Conservation (phyloP, 2,329 filamentous ascomycete genomes). For the Talaromyces sp. region DNA sequence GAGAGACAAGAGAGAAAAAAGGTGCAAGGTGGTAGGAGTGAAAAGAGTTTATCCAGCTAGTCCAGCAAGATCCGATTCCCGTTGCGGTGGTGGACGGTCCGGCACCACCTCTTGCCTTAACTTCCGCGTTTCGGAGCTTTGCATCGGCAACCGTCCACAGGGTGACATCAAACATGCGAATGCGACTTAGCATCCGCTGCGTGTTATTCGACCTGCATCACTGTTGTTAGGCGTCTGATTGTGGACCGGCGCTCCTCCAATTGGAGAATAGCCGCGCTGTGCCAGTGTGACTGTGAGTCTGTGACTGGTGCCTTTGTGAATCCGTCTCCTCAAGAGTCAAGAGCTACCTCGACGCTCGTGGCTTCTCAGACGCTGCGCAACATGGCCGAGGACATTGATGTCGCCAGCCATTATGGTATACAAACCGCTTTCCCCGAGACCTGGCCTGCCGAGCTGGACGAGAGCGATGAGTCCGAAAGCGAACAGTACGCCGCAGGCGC, state of each 20-base stretch:
- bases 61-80: constrained; percentile 10
- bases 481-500: constrained; percentile 28
- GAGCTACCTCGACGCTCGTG: background rate
- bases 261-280: background rate
- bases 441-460: constrained; percentile 81
- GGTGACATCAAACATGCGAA: constrained; percentile 5
- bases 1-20: constrained; percentile 7
- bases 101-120: constrained; percentile 7
- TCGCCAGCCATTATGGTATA: constrained; percentile 88
- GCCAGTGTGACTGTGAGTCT: background rate
- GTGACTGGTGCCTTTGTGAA: background rate
- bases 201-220: background rate
- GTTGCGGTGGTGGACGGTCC: background rate
- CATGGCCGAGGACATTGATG: constrained; percentile 65
- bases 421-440: constrained; percentile 70
- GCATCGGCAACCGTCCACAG: background rate
- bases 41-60: constrained; percentile 12
- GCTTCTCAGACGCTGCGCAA: constrained; percentile 14
- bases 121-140: constrained; percentile 16
- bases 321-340: background rate
- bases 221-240: background rate
- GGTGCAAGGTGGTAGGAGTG: background rate
- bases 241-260: background rate
- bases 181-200: constrained; percentile 3
- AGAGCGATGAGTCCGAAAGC: constrained; percentile 62